phyloP scores from a whole-genome alignment of 192 early-diverging fungal species.

The Dimargaris xerosporica region DNA sequence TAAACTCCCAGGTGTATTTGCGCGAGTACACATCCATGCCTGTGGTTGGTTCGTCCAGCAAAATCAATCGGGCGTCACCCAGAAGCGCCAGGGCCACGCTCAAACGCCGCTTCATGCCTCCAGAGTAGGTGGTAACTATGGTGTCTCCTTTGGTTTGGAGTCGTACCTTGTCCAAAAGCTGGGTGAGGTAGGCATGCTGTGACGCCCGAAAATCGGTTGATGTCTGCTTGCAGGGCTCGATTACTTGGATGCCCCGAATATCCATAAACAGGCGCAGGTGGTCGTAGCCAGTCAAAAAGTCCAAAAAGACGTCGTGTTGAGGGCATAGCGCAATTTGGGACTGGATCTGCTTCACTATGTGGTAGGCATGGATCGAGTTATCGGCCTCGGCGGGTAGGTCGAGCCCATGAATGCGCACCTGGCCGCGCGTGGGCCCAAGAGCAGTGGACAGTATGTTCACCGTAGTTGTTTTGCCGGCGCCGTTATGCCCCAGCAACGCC shows the following conservation, averaged over 20 bases:
- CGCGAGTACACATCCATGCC: slow-evolving; percentile 39
- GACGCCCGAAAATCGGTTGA: slow-evolving; percentile 4
- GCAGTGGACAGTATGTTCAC: slow-evolving; percentile 24
- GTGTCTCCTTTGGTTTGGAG: slow-evolving; percentile 26
- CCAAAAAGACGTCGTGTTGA: slow-evolving; percentile 35
- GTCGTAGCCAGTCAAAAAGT: slow-evolving; percentile 29
- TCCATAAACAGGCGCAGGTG: slow-evolving; percentile 28
- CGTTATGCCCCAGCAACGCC: slow-evolving; percentile 29
- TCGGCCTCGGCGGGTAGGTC: slow-evolving; percentile 15
- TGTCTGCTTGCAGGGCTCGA: slow-evolving; percentile 12
- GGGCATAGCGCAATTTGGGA: slow-evolving; percentile 37
- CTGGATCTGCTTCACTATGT: slow-evolving; percentile 20
- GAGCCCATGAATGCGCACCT: slow-evolving; percentile 18
- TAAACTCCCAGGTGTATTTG: slow-evolving; percentile 36
- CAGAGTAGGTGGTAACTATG: slow-evolving; percentile 22
- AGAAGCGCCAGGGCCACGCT: slow-evolving; percentile 33
- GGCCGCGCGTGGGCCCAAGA: slow-evolving; percentile 19
- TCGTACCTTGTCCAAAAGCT: slow-evolving; percentile 17
- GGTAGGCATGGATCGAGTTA: slow-evolving; percentile 9
- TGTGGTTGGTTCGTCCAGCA: slow-evolving; percentile 43
- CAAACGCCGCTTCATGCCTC: slow-evolving; percentile 43
- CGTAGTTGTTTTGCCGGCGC: slow-evolving; percentile 53
- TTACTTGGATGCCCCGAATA: slow-evolving; percentile 30
- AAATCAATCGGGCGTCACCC: slow-evolving; percentile 29
- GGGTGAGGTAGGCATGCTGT: slow-evolving; percentile 15